Base-by-base conservation (phyloP, 2,329 filamentous ascomycete species). In the Fusarium sublunatum region DNA sequence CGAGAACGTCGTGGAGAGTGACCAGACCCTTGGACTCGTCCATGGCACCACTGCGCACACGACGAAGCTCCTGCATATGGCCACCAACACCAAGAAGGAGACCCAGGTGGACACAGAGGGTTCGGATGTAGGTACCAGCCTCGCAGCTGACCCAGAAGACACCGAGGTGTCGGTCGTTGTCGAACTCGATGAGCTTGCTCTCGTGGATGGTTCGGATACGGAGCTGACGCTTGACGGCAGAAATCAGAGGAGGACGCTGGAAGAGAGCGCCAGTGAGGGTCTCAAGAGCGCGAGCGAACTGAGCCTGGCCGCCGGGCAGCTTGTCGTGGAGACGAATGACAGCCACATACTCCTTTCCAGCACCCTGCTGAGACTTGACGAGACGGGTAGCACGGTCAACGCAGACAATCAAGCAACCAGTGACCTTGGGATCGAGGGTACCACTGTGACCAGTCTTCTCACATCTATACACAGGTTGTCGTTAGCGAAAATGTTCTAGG, bases 71-170 rank as follows among this genome's bases (percentile, higher is more conserved):
- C 83, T 98, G 94, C 94, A 98, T 98, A 82, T 98, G 93, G 49
- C 92, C 95, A 70, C 94, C 94, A 56, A 97, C 93, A 76, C 94
- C 86, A 42, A 88, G 80, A 39, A 88, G 77, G 56, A 88, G 80
- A 78, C 92, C 92, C 69, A 99, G 79, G 81, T 98, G 95, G 39
- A 98, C 94, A 80, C 95, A 98, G 43, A 99, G 88, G 34, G 95
- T 99, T 83, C 95, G 91, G 77, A 99, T 98, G 79, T 99, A 99
- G 65, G 95, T 99, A 77, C 95, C 95, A 49, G 77, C 95, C 81
- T 99, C 95, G 80, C 95, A 99, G 81, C 92, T 96, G 71, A 98
- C 95, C 94, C 95, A 98, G 86, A 99, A 99, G 53, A 98, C 94
- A 78, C 91, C 95, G 34, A 99, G 86, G 78, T 98, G 93, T 72